Percentiles rank a stretch among this genome's conserved stretches.
Evolutionary conservation across 164 flowering plant species (phyloP).

Genomic region (Tinospora cordifolia): DNA sequence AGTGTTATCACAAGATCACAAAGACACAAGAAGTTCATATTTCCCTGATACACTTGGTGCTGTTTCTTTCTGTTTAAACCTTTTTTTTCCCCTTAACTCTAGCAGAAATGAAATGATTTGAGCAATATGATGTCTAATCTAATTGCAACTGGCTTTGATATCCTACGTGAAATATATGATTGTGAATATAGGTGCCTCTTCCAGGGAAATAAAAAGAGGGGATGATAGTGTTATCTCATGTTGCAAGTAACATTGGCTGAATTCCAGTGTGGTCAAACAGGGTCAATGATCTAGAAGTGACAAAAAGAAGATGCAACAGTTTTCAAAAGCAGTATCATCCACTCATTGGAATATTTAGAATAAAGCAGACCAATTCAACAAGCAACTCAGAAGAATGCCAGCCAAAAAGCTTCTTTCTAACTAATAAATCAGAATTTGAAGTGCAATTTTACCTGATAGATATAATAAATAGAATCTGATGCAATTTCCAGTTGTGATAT

Average conservation of each 20-base stretch:
- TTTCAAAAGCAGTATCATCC: neutral
- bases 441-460: constrained; percentile 58
- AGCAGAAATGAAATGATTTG: neutral
- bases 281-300: neutral
- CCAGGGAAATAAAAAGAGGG: neutral
- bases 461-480: constrained; percentile 64
- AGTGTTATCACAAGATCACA: constrained; percentile 2
- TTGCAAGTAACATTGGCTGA: too few species aligned
- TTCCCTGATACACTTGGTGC: neutral
- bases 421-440: neutral
- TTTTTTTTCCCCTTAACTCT: too few species aligned
- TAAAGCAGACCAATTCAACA: neutral
- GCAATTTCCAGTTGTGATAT: constrained; percentile 54
- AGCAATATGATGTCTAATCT: neutral
- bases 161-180: too few species aligned
- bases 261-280: neutral
- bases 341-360: neutral
- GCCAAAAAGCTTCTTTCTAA: neutral
- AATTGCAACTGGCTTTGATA: neutral
- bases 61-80: too few species aligned
- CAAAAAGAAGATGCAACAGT: neutral
- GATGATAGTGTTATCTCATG: too few species aligned
- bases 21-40: neutral
- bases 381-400: neutral
- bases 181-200: neutral